Conservation (phyloP, 2,329 filamentous ascomycete genomes). For the Cladobotryum protrusum region DNA sequence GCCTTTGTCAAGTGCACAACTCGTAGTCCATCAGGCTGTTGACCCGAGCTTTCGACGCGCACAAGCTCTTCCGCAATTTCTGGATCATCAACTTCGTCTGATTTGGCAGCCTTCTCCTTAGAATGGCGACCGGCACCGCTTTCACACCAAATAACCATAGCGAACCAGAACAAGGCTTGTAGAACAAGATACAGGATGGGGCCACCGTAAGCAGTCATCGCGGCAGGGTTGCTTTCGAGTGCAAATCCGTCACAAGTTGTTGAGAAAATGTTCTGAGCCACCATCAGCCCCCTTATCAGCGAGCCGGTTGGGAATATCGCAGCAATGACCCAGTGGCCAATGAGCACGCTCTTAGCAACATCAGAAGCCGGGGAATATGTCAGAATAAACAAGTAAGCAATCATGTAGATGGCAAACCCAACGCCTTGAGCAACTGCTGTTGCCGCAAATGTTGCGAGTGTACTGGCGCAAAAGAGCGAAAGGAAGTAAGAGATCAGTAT, state of each 20-base stretch:
- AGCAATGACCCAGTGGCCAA: slow-evolving; percentile 67
- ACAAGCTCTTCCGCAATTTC: slow-evolving; percentile 20
- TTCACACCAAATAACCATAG: slow-evolving; percentile 68
- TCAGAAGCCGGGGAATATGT: slow-evolving; percentile 64
- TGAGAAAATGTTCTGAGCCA: slow-evolving; percentile 73
- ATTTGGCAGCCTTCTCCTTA: slow-evolving; percentile 13
- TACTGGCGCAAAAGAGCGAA: slow-evolving; percentile 53
- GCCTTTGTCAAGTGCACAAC: slow-evolving; percentile 62
- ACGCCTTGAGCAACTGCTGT: slow-evolving; percentile 15
- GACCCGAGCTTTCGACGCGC: slow-evolving; percentile 22
- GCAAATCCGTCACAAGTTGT: slow-evolving; percentile 59
- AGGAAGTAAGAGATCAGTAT: slow-evolving; percentile 64
- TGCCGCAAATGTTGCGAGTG: slow-evolving; percentile 35
- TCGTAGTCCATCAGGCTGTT: slow-evolving; percentile 45
- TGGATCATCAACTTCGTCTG: slow-evolving; percentile 17
- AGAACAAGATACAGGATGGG: slow-evolving; percentile 73
- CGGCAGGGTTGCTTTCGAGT: slow-evolving; percentile 53
- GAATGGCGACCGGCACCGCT: slow-evolving; percentile 42
- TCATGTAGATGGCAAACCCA: slow-evolving; percentile 17
- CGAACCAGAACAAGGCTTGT: slow-evolving; percentile 62
- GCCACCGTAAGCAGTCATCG: slow-evolving; percentile 63
- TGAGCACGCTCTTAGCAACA: slow-evolving; percentile 59
- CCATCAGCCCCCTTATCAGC: slow-evolving; percentile 62
- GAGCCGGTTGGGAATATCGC: slow-evolving; percentile 42
- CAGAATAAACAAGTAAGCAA: slow-evolving; percentile 59